phyloP scores from a whole-genome alignment of 768 basidiomycete genomes.

The Phanerochaete sordida region DNA sequence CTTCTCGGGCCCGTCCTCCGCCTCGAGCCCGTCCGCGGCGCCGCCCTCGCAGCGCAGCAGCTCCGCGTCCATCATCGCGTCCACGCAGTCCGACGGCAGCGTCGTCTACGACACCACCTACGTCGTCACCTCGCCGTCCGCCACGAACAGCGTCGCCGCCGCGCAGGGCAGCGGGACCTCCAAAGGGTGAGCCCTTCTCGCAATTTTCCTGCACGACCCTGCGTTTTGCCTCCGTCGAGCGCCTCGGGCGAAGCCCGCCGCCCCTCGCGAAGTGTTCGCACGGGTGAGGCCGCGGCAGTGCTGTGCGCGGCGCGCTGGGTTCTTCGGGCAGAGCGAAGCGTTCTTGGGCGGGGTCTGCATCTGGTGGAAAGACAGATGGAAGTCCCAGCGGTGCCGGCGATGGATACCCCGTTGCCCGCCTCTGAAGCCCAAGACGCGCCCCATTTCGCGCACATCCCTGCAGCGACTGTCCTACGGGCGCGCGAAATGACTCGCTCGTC shows the following conservation, averaged over 20 bases:
- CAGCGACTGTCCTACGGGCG: too few species aligned
- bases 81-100: neutral
- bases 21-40: neutral
- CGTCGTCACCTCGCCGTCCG: neutral
- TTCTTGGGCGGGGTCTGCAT: too few species aligned
- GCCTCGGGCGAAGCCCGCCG: neutral
- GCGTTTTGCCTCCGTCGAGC: neutral
- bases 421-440: neutral
- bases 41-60: neutral
- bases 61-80: neutral
- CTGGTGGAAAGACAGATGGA: too few species aligned
- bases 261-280: too few species aligned
- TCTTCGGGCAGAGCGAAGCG: too few species aligned
- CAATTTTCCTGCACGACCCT: neutral
- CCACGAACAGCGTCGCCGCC: neutral
- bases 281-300: too few species aligned
- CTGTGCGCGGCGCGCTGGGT: too few species aligned
- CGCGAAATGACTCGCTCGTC: too few species aligned
- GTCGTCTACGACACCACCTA: neutral
- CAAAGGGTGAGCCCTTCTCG: constrained; percentile 19
- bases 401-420: neutral
- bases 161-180: constrained; percentile 1
- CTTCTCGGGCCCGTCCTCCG: neutral
- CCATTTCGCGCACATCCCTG: too few species aligned
- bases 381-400: neutral